Evolutionary conservation across 78 protist genomes (phyloP), one percentile per base, ranked within the genome.

Genomic region (Bigelowiella natans): DNA sequence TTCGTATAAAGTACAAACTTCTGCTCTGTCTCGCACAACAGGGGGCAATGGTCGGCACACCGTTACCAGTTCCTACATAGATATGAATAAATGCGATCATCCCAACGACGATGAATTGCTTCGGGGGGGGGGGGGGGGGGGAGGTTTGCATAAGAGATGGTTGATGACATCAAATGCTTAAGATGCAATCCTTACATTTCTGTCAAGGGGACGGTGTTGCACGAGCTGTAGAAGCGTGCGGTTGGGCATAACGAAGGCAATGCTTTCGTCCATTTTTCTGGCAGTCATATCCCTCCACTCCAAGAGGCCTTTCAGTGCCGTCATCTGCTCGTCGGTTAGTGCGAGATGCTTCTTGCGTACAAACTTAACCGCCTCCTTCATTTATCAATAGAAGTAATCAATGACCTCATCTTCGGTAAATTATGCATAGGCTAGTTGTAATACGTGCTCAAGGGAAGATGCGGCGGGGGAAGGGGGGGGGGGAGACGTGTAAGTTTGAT

Each of bases 261-360:
- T 1, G n/a, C 36, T 26, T 82, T 88, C 90, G 82, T 88, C 90
- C 37, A 34, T 37, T 39, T 26, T n/a, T 3, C 90, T 37, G 39
- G 90, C 90, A 11, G 34, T 1, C 28, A 7, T 82, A 38, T 88
- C 90, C 34, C 90, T 73, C 90, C 90, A 88, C 39, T 0, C 28
- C 1, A 31, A 88, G 36, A 88, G 90, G n/a, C 39, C 64, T 37
- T 38, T 73, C 39, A 36, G 90, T 31, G 26, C 90, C 3, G n/a
- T 30, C 30, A 88, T 0, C 28, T 39, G 73, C 82, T 36, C 1
- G 7, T 37, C 11, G 30, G 1, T 18, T 3, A 88, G 90, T 82
- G n/a, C 0, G 40, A 0, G 3, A 2, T 28, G 18, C 18, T 63
- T 18, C 18, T 18, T 63, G 31, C 18, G 82, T 18, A 28, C 82